phyloP scores from a whole-genome alignment of 176 grass and related monocot genomes.

The Avena atlantica region DNA sequence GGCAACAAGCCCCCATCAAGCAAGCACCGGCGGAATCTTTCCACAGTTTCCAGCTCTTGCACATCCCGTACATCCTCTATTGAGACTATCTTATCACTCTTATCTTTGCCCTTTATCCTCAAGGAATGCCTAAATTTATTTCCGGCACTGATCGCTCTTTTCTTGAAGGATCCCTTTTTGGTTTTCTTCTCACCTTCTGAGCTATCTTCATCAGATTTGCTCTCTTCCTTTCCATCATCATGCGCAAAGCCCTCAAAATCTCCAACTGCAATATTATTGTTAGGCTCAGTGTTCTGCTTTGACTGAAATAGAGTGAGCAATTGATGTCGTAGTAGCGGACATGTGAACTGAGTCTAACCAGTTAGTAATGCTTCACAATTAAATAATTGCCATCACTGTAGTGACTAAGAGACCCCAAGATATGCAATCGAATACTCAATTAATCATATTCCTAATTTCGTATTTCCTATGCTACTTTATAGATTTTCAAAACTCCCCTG shows the following conservation, averaged over 20 bases:
- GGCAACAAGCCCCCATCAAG: conserved; percentile 73
- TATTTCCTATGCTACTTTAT: background rate
- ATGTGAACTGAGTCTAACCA: background rate
- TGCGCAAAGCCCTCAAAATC: conserved; percentile 45
- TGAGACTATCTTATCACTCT: conserved; percentile 43
- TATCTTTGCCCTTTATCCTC: conserved; percentile 63
- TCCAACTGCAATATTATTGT: conserved; percentile 39
- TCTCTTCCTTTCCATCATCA: conserved; percentile 59
- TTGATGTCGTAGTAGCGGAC: background rate
- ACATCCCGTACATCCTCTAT: conserved; percentile 80
- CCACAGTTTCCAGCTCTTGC: conserved; percentile 72
- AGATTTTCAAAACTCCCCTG: background rate
- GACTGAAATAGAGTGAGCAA: background rate
- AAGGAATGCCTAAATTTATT: conserved; percentile 87
- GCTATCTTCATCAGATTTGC: conserved; percentile 72
- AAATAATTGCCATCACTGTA: background rate
- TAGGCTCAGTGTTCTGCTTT: conserved; percentile 15
- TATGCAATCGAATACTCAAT: background rate
- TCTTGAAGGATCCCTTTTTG: conserved; percentile 74
- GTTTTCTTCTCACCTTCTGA: conserved; percentile 72
- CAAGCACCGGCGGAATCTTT: conserved; percentile 65
- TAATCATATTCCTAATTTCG: background rate
- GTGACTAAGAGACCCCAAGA: background rate
- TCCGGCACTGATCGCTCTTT: conserved; percentile 71
- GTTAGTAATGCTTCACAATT: background rate